Base-by-base conservation (phyloP, 805 yeast species). In the Sungouiella blattae region DNA sequence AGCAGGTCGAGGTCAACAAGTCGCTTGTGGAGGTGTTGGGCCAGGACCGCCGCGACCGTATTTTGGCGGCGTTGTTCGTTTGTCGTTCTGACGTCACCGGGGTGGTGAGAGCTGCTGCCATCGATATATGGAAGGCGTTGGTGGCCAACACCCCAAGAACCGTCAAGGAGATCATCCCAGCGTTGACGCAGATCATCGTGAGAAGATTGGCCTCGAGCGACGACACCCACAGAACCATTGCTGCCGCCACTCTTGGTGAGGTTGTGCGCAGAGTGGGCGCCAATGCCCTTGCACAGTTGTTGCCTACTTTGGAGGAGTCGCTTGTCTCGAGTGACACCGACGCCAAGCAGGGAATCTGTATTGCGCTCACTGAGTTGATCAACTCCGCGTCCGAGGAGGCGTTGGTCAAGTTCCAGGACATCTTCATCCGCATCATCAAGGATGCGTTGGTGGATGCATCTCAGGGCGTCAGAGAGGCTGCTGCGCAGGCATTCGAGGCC, bases 81-180 rank as follows among this genome's bases (percentile, higher is more conserved):
- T 89, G 97, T 60, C 88, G 98, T 60, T 86, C 95, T 11, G 99
- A 93, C 67, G 77, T 80, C 26, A 77, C 93, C 25, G 87, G 87
- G 48, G 72, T 80, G 46, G 99, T 93, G 18, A 80, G 98, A 51
- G 79, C 79, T 46, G 85, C 95, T 17, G 81, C 98, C 9, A 78
- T 87, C 40, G 96, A 93, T 51, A 87, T 93, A 30, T 93, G 99
- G 99, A 89, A 89, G 64, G 87, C 96, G 0, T 70, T 93, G 55
- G 97, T 93, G 33, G 85, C 95, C 31, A 93, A 93, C 58, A 93
- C 98, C 15, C 98, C 98, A 28, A 80, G 85, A 55, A 86, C 96
- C 3, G 83, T 93, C 30, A 91, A 86, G 67, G 97, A 89, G 58
- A 87, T 93, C 42, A 62, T 93, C 43, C 94, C 96, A 20, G 71